Evolutionary conservation across 106 monocot species (phyloP).

Genomic region (Vanilla planifolia): DNA sequence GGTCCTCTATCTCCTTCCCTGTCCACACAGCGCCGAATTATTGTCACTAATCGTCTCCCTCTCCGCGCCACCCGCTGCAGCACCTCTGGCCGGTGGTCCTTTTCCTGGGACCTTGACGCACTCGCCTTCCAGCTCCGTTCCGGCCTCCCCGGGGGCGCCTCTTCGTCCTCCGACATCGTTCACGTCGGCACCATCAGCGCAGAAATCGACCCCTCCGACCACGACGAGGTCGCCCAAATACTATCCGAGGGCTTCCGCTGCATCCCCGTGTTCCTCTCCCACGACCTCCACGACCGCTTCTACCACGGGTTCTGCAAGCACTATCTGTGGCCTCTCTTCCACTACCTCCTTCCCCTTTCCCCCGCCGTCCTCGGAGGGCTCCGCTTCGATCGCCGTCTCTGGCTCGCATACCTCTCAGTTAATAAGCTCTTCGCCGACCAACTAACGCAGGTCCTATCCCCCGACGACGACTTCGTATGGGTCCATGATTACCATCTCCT

Average conservation of each 20-base stretch:
- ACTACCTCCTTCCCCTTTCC: constrained; percentile 42
- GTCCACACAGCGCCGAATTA: constrained; percentile 21
- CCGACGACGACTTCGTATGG: constrained; percentile 57
- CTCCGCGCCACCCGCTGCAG: constrained; percentile 18
- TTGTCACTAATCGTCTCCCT: constrained; percentile 42
- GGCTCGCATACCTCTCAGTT: constrained; percentile 45
- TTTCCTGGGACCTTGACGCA: constrained; percentile 36
- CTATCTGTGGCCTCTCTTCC: constrained; percentile 50
- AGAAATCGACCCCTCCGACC: constrained; percentile 6
- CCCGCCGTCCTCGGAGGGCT: constrained; percentile 4
- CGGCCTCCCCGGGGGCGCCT: constrained; percentile 1
- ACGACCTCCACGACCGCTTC: constrained; percentile 25
- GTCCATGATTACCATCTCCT: constrained; percentile 58
- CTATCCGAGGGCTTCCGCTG: constrained; percentile 26
- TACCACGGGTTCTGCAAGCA: constrained; percentile 63
- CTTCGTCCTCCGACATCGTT: constrained; percentile 12
- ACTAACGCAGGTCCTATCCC: constrained; percentile 29
- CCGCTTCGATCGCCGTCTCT: constrained; percentile 26
- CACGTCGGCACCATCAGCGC: constrained; percentile 10
- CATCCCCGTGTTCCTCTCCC: constrained; percentile 34
- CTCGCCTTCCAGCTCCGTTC: constrained; percentile 32
- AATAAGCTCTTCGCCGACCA: constrained; percentile 49
- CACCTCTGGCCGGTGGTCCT: constrained; percentile 11
- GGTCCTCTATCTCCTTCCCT: constrained; percentile 8
- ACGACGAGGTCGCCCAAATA: constrained; percentile 13